Percentiles rank a stretch among this genome's conserved stretches.
Conservation (phyloP, 768 basidiomycete species). For the Asterophora parasitica region DNA sequence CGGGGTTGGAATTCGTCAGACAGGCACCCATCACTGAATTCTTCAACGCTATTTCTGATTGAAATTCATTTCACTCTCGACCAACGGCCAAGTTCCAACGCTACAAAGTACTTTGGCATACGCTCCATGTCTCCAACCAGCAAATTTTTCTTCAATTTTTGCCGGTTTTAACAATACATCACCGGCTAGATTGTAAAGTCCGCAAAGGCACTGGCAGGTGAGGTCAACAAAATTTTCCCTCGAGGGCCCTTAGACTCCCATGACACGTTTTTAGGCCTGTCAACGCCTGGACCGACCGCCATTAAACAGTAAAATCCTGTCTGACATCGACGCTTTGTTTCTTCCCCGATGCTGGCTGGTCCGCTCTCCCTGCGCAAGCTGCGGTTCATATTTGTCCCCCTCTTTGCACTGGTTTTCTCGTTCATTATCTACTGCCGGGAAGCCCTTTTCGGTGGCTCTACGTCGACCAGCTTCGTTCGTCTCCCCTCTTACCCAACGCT, state of each 20-base stretch:
- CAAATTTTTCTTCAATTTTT: too few species aligned
- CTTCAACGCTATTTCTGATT: too few species aligned
- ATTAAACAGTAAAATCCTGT: not conserved
- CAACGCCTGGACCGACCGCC: not conserved
- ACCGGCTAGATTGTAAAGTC: not conserved
- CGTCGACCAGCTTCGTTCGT: not conserved
- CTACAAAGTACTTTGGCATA: too few species aligned
- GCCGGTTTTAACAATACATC: too few species aligned
- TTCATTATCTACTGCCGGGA: slow-evolving; percentile 13
- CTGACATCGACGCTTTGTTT: not conserved
- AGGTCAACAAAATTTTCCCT: not conserved
- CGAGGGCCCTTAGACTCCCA: not conserved
- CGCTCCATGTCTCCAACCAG: too few species aligned
- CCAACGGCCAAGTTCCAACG: too few species aligned
- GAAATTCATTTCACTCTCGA: too few species aligned
- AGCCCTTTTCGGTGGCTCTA: not conserved
- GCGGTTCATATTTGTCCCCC: slow-evolving; percentile 11
- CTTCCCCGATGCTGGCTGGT: slow-evolving; percentile 4
- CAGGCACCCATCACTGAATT: not conserved
- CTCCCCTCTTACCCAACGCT: not conserved
- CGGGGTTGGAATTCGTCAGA: too few species aligned
- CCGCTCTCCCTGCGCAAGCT: slow-evolving; percentile 6
- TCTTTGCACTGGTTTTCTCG: slow-evolving; percentile 10
- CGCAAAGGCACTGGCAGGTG: not conserved
- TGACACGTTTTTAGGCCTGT: not conserved